Percentiles rank a stretch among this genome's conserved stretches.
Conservation (phyloP, 495 filamentous ascomycete species). For the Pyronema domesticum region DNA sequence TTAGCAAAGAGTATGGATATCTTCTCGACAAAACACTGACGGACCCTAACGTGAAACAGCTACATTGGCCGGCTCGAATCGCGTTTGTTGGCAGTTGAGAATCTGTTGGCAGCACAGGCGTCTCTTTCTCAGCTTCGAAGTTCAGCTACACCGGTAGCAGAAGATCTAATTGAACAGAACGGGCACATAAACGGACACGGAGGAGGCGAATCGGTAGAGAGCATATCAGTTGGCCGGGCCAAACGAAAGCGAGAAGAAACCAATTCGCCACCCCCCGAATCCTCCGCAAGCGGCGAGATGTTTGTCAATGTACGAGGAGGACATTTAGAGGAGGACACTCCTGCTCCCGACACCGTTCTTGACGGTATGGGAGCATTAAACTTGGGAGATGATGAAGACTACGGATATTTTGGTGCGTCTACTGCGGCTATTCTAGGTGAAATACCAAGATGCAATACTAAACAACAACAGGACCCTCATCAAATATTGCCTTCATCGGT, state of each 20-base stretch:
- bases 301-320: slow-evolving; percentile 18
- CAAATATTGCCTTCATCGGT: slow-evolving; percentile 33
- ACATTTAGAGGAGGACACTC: slow-evolving; percentile 20
- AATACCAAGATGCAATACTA: not conserved
- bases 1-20: slow-evolving; percentile 29
- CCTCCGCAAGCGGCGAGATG: slow-evolving; percentile 13
- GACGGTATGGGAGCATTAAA: slow-evolving; percentile 31
- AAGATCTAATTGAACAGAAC: not conserved
- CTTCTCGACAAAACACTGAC: not conserved
- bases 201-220: not conserved
- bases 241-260: slow-evolving; percentile 2
- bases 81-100: slow-evolving; percentile 21
- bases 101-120: slow-evolving; percentile 19
- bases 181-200: not conserved
- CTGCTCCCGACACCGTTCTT: slow-evolving; percentile 24
- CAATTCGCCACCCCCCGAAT: not conserved
- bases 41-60: not conserved
- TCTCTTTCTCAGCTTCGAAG: slow-evolving; percentile 5
- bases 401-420: slow-evolving; percentile 31
- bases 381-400: slow-evolving; percentile 31
- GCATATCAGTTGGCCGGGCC: not conserved
- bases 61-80: slow-evolving; percentile 23
- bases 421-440: not conserved
- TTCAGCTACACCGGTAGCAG: not conserved
- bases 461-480: slow-evolving; percentile 28